These are phyloP conservation scores for Suhomyces sp. DNA, from an alignment of 805 yeast species.

Conservation along the genomic window DNA sequence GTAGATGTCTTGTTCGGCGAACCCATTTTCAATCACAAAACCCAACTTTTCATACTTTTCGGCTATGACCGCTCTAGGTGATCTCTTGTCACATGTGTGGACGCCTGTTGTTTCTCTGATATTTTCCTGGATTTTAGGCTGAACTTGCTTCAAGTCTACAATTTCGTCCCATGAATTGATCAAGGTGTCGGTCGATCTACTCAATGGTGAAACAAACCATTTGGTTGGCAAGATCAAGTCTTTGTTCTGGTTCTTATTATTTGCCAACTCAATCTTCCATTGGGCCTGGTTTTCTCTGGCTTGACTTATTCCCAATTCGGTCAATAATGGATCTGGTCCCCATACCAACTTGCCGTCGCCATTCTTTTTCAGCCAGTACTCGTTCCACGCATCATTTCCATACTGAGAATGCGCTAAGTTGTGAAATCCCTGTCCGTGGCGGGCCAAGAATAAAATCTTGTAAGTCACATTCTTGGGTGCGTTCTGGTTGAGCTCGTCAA, in stretches of 20 bases:
- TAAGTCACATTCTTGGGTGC: constrained; percentile 30
- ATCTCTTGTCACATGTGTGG: constrained; percentile 50
- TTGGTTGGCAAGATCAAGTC: constrained; percentile 30
- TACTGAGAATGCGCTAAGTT: constrained; percentile 46
- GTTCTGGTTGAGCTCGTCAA: constrained; percentile 34
- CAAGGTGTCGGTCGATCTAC: constrained; percentile 51
- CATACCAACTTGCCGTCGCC: constrained; percentile 48
- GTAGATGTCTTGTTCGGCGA: constrained; percentile 45
- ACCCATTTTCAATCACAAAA: constrained; percentile 43
- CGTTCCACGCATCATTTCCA: constrained; percentile 47
- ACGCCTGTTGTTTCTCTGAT: constrained; percentile 49
- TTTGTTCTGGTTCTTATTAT: constrained; percentile 8
- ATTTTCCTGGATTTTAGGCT: constrained; percentile 44
- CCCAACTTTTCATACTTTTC: constrained; percentile 36
- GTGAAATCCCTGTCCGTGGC: constrained; percentile 57
- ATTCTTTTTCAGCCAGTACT: constrained; percentile 40
- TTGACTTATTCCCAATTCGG: constrained; percentile 43
- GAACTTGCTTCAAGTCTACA: constrained; percentile 12
- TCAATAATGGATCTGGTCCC: constrained; percentile 53
- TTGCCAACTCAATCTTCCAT: constrained; percentile 38
- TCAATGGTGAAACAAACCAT: constrained; percentile 50
- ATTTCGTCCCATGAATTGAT: constrained; percentile 45
- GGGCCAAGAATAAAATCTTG: constrained; percentile 46
- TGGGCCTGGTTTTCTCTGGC: constrained; percentile 43
- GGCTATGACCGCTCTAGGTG: constrained; percentile 34